Conservation (phyloP, 306 rosid genomes). For the Leucaena leucocephala region DNA sequence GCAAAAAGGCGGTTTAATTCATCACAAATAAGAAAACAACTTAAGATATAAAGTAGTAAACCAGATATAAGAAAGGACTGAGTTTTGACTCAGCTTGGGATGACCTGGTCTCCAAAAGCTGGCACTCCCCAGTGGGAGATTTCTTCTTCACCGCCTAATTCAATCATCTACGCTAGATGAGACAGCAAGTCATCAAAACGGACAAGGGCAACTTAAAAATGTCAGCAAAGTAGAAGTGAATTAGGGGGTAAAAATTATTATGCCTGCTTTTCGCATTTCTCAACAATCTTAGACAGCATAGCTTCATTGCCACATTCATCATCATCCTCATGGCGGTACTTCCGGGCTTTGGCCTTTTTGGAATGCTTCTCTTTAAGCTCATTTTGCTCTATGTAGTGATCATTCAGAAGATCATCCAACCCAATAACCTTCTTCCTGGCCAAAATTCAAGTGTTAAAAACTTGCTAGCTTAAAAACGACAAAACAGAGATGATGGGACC, state of each 20-base stretch:
- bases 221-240: conserved; percentile 19
- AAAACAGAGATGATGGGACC: not conserved
- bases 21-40: conserved; percentile 16
- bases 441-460: conserved; percentile 6
- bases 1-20: conserved; percentile 39
- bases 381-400: conserved; percentile 66
- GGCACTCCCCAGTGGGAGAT: conserved; percentile 62
- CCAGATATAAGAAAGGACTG: conserved; percentile 11
- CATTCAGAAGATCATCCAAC: conserved; percentile 85
- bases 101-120: conserved; percentile 73
- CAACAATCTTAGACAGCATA: conserved; percentile 56
- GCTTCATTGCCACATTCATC: conserved; percentile 67
- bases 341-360: conserved; percentile 42
- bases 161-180: conserved; percentile 52
- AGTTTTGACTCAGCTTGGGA: conserved; percentile 17
- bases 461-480: not conserved
- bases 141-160: conserved; percentile 66
- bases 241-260: not conserved
- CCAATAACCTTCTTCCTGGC: conserved; percentile 82
- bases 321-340: conserved; percentile 49
- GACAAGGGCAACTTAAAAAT: not conserved
- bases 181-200: conserved; percentile 26
- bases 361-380: conserved; percentile 55
- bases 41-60: conserved; percentile 22
- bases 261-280: conserved; percentile 76